Evolutionary conservation across 2,329 filamentous ascomycete genomes (phyloP), one percentile per base, ranked within the genome.

Genomic region (Tympanopsis confertula): DNA sequence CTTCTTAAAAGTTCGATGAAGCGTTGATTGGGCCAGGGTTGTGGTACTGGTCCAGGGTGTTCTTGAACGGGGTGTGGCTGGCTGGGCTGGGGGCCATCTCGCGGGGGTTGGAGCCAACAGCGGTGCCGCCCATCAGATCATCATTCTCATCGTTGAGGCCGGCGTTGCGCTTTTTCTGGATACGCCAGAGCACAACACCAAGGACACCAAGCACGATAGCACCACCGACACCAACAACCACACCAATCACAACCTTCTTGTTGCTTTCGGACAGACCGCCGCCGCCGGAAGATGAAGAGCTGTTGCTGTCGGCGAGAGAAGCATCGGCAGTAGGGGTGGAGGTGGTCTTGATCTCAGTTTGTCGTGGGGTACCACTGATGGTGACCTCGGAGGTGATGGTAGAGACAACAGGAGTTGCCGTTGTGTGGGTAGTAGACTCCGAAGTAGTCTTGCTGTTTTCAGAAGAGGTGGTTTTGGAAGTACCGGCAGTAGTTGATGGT

Each of bases 211-310:
- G 12, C 12, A 17, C 15, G 30, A 33, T 33, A 15, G 30, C 30
- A 33, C 30, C 30, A 33, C 30, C 30, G 17, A 33, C 30, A 33
- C 30, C 30, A 13, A 33, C 30, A 17, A 33, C 30, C 7, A 33
- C 30, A 33, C 30, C 30, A 33, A 33, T 33, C 7, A 33, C 15
- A 18, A 33, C 15, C 15, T 33, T 33, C 15, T 33, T 33, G 12
- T 33, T 13, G 7, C 10, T 12, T 7, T 13, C 12, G 15, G 30
- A 33, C 10, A 33, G 30, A 33, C 30, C 30, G 7, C 10, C 10
- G 30, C 15, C 17, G 15, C 7, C 12, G 10, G 12, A 13, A 7
- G 10, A 12, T 10, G 12, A 13, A 18, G 10, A 10, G 12, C 10
- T 12, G 15, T 18, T 15, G 17, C 15, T 18, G 12, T 10, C 17